Evolutionary conservation across 2,329 filamentous ascomycete genomes (phyloP).

Genomic region (Fusarium bulbicola): DNA sequence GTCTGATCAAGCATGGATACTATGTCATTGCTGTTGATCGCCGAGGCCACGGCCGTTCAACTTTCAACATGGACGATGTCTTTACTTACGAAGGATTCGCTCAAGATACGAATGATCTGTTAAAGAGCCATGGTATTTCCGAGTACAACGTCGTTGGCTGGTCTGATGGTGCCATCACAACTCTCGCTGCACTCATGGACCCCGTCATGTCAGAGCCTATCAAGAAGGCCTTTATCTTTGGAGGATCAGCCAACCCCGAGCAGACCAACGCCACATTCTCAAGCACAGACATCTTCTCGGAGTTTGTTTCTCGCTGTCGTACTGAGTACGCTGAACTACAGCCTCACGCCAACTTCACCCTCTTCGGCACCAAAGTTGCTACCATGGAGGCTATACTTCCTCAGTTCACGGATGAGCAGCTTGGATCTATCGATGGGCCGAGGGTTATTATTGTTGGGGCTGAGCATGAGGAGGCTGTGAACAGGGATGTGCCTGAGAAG

Average conservation of each 20-base stretch:
- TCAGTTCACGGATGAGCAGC: slow-evolving; percentile 43
- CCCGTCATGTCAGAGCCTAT: slow-evolving; percentile 44
- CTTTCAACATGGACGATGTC: slow-evolving; percentile 46
- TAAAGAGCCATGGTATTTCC: slow-evolving; percentile 43
- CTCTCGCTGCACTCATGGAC: slow-evolving; percentile 49
- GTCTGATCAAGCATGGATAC: slow-evolving; percentile 45
- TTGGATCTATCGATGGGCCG: slow-evolving; percentile 42
- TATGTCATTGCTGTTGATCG: slow-evolving; percentile 53
- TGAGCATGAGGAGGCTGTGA: slow-evolving; percentile 52
- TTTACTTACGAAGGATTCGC: slow-evolving; percentile 53
- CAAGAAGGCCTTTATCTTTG: slow-evolving; percentile 53
- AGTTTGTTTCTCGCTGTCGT: slow-evolving; percentile 48
- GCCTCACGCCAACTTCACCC: slow-evolving; percentile 48
- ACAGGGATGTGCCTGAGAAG: slow-evolving; percentile 47
- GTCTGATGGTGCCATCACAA: slow-evolving; percentile 53
- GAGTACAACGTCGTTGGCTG: slow-evolving; percentile 51
- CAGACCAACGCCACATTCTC: slow-evolving; percentile 50
- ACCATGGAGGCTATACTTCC: slow-evolving; percentile 50
- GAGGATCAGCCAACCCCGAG: slow-evolving; percentile 43
- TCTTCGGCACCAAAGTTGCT: slow-evolving; percentile 50
- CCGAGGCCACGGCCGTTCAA: slow-evolving; percentile 53
- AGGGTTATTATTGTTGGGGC: slow-evolving; percentile 45
- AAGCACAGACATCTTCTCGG: slow-evolving; percentile 45
- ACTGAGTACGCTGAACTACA: slow-evolving; percentile 50
- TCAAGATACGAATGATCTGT: slow-evolving; percentile 46